A percentile compares a stretch with the other conserved stretches of the same genome.
phyloP scores from a whole-genome alignment of 768 basidiomycete species.

The Termitomyces titanicus region DNA sequence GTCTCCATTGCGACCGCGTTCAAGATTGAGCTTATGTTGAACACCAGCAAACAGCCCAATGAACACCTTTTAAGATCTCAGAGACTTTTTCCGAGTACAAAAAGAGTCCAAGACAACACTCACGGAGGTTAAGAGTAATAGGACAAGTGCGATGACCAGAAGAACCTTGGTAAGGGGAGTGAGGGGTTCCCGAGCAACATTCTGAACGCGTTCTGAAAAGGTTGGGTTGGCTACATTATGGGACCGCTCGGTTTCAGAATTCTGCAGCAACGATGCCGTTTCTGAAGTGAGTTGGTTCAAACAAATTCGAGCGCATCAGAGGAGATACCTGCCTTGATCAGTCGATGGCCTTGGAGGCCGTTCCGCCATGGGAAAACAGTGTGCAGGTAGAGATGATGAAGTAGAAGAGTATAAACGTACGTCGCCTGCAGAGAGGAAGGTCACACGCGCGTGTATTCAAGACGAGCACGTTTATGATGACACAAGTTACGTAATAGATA shows the following conservation, averaged over 20 bases:
- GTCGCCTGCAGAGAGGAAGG: constrained; percentile 6
- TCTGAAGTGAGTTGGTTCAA: constrained; percentile 36
- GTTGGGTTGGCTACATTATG: constrained; percentile 22
- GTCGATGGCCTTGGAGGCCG: constrained; percentile 49
- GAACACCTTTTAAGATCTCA: constrained; percentile 49
- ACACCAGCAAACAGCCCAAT: constrained; percentile 92
- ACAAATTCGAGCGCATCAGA: constrained; percentile 5
- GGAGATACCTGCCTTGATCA: constrained; percentile 45
- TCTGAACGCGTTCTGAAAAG: constrained; percentile 45
- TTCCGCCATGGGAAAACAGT: constrained; percentile 43
- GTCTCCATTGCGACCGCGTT: constrained; percentile 34
- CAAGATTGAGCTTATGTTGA: constrained; percentile 67
- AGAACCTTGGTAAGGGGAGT: constrained; percentile 84
- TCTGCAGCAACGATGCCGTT: constrained; percentile 58
- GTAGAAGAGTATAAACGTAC: background rate
- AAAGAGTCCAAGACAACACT: constrained; percentile 11
- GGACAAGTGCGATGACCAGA: constrained; percentile 65
- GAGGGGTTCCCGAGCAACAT: constrained; percentile 70
- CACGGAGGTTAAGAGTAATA: constrained; percentile 76
- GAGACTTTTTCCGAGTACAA: background rate
- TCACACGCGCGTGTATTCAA: background rate
- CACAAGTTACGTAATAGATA: background rate
- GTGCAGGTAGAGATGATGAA: background rate
- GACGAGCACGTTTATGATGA: background rate
- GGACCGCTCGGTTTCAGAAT: constrained; percentile 37